Base-by-base conservation (phyloP, 129 eudicot species). In the Artemisia annua region DNA sequence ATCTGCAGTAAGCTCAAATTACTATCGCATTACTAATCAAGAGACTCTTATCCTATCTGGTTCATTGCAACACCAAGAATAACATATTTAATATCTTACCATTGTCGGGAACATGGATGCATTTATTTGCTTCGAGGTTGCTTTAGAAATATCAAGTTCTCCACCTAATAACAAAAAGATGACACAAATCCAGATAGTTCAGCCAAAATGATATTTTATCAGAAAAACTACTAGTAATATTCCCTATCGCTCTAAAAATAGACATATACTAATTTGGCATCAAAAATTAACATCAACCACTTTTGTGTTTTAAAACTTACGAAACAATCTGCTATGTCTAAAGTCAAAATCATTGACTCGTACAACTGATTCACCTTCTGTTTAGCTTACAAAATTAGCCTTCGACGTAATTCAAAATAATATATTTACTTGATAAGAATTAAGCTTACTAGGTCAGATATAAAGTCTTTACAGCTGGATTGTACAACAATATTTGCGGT, bases 121-220 rank as follows among this genome's bases (percentile, higher is more conserved):
- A 55, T 77, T 80, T 39, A 59, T 49, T 61, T 74, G 85, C 80
- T 75, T 81, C 80, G 53, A 71, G 57, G 75, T 77, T 11, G 96
- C 97, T 80, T 79, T 64, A n/a, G 92, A 80, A 72, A 90, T 63
- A 85, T 94, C 97, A 63, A 94, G 81, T 67, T 84, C 87, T 48
- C 96, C 96, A 79, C 96, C 98, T 94, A 60, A 59, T 50, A 78
- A 85, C 54, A 73, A 66, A 20, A 72, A 71, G 15, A 61, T 61
- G 19, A 58, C 49, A 67, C 32, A 57, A 15, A 74, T 32, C 19
- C 19, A 72, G 24, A 20, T 28, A 48, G 63, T 76, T 76, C 49
- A 49, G 70, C 12, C 70, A 68, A 68, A 28, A 69, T 30, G 18
- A 26, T 68, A 48, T n/a, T 18, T 12, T 2, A 55, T 32, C 44